These are phyloP conservation scores for Lichtheimia corymbifera DNA, from an alignment of 371 early-diverging fungal species.

Conservation along the genomic window DNA sequence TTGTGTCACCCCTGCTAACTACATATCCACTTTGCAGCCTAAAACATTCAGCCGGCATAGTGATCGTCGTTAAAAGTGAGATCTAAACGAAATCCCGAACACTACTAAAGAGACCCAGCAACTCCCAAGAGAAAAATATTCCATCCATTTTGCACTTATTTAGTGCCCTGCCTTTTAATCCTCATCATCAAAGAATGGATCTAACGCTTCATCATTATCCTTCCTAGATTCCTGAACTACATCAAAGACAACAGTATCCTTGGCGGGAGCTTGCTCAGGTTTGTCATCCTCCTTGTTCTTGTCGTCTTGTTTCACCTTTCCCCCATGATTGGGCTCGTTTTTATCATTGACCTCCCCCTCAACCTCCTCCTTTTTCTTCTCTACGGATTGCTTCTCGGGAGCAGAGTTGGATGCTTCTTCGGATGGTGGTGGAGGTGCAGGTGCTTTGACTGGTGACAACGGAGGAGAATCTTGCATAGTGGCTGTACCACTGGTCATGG, in stretches of 20 bases:
- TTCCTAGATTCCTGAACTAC: not conserved
- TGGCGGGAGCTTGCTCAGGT: not conserved
- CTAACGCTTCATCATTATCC: not conserved
- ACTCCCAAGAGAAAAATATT: no score
- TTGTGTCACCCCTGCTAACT: no score
- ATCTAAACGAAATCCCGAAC: no score
- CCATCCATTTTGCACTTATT: no score
- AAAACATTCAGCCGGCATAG: no score
- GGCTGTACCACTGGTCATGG: not conserved
- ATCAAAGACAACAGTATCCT: slow-evolving; percentile 1
- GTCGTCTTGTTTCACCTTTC: not conserved
- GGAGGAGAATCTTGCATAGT: not conserved
- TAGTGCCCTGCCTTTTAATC: not conserved
- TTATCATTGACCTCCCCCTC: no score
- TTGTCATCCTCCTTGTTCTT: not conserved
- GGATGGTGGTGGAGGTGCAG: not conserved
- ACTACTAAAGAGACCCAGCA: no score
- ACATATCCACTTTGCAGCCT: no score
- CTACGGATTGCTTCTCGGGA: no score
- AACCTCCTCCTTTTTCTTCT: no score
- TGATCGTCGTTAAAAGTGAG: no score
- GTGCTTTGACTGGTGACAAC: not conserved
- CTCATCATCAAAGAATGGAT: slow-evolving; percentile 5
- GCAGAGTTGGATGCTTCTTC: not conserved
- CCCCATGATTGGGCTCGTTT: no score